Conservation (phyloP, 225 moss, liverwort and hornwort species). For the Pseudisothecium myosuroides region DNA sequence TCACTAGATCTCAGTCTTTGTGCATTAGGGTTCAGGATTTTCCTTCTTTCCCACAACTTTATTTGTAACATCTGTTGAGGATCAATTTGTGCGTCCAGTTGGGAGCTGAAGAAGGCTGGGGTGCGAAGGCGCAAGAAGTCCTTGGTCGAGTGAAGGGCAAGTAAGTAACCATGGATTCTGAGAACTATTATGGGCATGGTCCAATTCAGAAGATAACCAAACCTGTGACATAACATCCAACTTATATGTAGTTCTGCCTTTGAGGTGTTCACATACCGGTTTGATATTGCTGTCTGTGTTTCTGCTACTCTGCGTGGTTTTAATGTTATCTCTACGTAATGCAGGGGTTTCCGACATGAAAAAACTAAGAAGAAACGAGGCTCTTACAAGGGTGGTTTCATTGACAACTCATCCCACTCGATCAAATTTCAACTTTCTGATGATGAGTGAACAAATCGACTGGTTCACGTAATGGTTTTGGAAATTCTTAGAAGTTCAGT, state of each 20-base stretch:
- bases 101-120: constrained; percentile 91
- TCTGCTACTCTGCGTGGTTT: background rate
- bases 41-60: background rate
- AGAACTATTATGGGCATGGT: background rate
- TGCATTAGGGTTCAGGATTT: background rate
- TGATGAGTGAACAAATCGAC: constrained; percentile 31
- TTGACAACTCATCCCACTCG: constrained; percentile 80
- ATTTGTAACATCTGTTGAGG: background rate
- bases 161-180: constrained; percentile 34
- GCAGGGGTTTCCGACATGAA: constrained; percentile 85
- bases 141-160: constrained; percentile 84
- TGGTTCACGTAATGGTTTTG: background rate
- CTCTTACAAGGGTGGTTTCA: constrained; percentile 76
- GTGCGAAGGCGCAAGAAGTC: constrained; percentile 79
- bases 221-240: background rate
- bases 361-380: constrained; percentile 98
- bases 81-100: constrained; percentile 15
- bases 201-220: background rate
- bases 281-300: background rate
- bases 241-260: background rate
- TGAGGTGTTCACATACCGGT: background rate
- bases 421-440: constrained; percentile 82
- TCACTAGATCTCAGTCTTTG: background rate
- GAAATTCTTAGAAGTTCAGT: background rate
- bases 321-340: background rate